These are phyloP conservation scores for Thuidium tamariscinum DNA, from an alignment of 225 moss, liverwort and hornwort genomes.

Conservation along the genomic window DNA sequence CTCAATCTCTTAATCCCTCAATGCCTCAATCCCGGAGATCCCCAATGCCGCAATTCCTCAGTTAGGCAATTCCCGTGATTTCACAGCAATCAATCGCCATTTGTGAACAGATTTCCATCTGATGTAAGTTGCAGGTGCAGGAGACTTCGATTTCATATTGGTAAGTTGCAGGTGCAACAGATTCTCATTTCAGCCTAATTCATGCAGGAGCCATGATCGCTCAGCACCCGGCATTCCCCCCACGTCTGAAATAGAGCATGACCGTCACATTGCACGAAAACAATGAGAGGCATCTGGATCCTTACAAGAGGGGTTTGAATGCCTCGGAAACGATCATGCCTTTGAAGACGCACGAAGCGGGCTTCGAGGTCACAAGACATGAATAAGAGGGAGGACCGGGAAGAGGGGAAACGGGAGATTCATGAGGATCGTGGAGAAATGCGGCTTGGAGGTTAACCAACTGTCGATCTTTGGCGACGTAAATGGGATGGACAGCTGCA, in stretches of 20 bases:
- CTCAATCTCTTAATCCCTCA: too few relatives aligned
- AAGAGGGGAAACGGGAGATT: not conserved
- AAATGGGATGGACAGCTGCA: not conserved
- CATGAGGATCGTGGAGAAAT: not conserved
- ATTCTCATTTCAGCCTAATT: not conserved
- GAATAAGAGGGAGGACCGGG: not conserved
- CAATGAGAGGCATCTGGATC: not conserved
- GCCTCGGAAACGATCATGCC: not conserved
- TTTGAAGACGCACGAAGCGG: not conserved
- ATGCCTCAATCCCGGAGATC: too few relatives aligned
- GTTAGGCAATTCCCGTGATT: not conserved
- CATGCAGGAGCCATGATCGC: not conserved
- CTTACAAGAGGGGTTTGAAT: not conserved
- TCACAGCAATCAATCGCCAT: not conserved
- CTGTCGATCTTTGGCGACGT: not conserved
- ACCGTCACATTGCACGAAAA: not conserved
- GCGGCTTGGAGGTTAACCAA: slow-evolving; percentile 4
- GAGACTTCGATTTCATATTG: not conserved
- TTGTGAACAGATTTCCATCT: not conserved
- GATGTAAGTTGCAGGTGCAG: not conserved
- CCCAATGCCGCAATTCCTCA: not conserved
- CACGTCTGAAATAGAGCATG: not conserved
- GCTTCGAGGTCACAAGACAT: not conserved
- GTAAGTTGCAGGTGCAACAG: not conserved
- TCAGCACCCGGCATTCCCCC: not conserved